Base-by-base conservation (phyloP, 352 stramenopile species). In the Globisporangium recalcitrans region DNA sequence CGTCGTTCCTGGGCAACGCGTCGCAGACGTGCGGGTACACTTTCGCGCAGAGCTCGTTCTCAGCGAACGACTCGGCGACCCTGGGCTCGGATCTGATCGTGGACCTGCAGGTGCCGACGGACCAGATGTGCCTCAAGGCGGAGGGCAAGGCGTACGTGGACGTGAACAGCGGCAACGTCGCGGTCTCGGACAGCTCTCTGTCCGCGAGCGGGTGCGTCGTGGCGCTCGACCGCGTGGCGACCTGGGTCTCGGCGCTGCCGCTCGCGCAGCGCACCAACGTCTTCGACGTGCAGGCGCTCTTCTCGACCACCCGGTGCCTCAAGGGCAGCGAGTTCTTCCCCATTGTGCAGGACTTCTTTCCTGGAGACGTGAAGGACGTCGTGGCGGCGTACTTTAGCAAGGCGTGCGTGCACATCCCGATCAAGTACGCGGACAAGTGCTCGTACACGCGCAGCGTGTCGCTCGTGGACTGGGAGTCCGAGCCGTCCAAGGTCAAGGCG, bases 21-120 rank as follows among this genome's bases (percentile, higher is more conserved):
- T 72, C 70, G 21, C 77, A 87, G 63, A 69, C 72, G 24, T 89
- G 80, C 58, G 80, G 75, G 34, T 85, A 65, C 64, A 82, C 77
- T 19, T 69, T 82, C 40, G 44, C 84, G 10, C 71, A 85, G 63
- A 81, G 58, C 34, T 11, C 67, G 26, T 24, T 74, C 4, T 54
- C 58, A 0, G 62, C 67, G 26, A 71, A 75, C 52, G 69, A 78
- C 51, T 55, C 56, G 40, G 58, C 58, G 13, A 81, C 75, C 2
- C 64, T 72, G 0, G 74, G 75, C 14, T 63, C 68, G 16, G 52
- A 72, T 19, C n/a, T 89, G 22, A 60, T 85, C 21, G 46, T 67
- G 16, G 68, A 75, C n/a, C 42, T 87, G 22, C 75, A 83, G 54
- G 69, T 89, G 2, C 80, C 80, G 8, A 80, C 67, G 0, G 68